Percentiles rank a stretch among this genome's conserved stretches.
Evolutionary conservation across 2,329 filamentous ascomycete species (phyloP).

Genomic region (Botrytis hyacinthi): DNA sequence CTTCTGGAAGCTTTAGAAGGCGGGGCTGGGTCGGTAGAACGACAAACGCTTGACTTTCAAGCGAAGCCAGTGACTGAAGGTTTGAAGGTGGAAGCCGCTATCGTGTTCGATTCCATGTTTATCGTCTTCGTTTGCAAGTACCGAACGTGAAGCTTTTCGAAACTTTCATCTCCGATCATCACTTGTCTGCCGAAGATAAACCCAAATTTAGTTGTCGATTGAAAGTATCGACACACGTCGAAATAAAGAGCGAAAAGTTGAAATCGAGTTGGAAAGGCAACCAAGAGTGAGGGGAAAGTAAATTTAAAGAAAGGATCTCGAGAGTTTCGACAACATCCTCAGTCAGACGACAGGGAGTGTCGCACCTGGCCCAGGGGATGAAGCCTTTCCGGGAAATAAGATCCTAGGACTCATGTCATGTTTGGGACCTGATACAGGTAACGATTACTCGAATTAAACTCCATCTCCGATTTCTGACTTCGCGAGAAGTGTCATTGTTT

Average conservation of each 20-base stretch:
- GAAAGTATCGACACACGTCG: neutral
- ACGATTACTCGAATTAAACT: neutral
- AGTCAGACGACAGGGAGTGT: neutral
- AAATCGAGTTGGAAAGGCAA: neutral
- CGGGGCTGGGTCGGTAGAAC: neutral
- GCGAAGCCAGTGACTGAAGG: neutral
- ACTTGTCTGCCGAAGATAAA: neutral
- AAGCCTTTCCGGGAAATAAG: neutral
- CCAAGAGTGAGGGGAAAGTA: neutral
- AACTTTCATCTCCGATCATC: neutral
- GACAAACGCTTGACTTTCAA: neutral
- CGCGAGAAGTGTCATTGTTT: neutral
- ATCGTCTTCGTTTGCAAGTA: neutral
- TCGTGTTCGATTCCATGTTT: neutral
- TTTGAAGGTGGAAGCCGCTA: neutral
- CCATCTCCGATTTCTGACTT: neutral
- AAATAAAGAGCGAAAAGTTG: neutral
- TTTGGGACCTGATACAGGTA: neutral
- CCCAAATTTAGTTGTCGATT: too few species aligned
- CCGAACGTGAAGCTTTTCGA: neutral
- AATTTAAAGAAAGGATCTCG: neutral
- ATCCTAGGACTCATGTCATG: neutral
- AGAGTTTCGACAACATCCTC: neutral
- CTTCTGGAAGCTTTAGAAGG: slow-evolving; percentile 8
- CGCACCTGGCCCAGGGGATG: neutral